These are phyloP conservation scores for Rhodotorula babjevae DNA, from an alignment of 768 basidiomycete genomes.

Conservation along the genomic window DNA sequence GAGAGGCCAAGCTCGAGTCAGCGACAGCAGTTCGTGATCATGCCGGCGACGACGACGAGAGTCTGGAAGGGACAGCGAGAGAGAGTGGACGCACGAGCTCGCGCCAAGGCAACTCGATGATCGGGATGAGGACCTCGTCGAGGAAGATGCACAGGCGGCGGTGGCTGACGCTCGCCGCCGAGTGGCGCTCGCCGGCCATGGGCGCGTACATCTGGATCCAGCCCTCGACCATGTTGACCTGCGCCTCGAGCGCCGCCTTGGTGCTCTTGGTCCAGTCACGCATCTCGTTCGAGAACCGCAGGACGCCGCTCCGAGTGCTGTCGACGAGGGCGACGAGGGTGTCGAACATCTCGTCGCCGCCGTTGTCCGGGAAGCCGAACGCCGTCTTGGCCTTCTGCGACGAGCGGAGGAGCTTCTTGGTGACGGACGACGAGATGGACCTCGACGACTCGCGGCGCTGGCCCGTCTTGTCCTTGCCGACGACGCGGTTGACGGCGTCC, in stretches of 20 bases:
- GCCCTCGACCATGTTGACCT: conserved; percentile 33
- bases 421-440: conserved; percentile 24
- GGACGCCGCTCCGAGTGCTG: conserved; percentile 13
- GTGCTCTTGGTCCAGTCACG: conserved; percentile 36
- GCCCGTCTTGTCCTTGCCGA: conserved; percentile 25
- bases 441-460: conserved; percentile 25
- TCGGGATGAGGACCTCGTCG: conserved; percentile 31
- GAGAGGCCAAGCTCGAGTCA: conserved; percentile 1
- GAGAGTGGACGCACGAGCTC: conserved; percentile 29
- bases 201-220: conserved; percentile 42
- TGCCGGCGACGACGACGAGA: too few relatives aligned
- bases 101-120: conserved; percentile 39
- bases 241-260: conserved; percentile 31
- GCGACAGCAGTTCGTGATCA: not conserved
- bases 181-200: conserved; percentile 14
- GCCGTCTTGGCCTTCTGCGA: conserved; percentile 33
- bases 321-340: conserved; percentile 36
- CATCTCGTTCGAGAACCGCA: conserved; percentile 38
- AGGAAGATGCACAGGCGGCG: conserved; percentile 37
- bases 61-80: not conserved
- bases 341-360: conserved; percentile 34
- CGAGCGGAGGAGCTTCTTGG: conserved; percentile 35
- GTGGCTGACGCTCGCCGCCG: conserved; percentile 17
- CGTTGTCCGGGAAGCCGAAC: conserved; percentile 15
- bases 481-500: conserved; percentile 38